Conservation (phyloP, 176 grass and related monocot genomes). For the Lolium rigidum region DNA sequence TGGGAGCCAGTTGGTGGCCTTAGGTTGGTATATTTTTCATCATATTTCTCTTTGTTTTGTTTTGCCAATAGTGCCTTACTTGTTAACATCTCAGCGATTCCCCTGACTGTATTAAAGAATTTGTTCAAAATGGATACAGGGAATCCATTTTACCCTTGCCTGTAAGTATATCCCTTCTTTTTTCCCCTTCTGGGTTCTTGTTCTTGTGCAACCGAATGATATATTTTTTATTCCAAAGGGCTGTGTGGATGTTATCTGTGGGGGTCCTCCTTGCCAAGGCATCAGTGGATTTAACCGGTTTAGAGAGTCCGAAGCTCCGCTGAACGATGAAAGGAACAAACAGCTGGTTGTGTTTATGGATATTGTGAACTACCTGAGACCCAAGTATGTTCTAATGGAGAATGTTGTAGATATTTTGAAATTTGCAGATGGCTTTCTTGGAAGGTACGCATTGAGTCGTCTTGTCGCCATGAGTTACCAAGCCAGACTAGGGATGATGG, state of each 20-base stretch:
- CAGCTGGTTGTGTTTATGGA: slow-evolving; percentile 74
- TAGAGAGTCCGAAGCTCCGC: slow-evolving; percentile 40
- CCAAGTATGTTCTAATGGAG: slow-evolving; percentile 71
- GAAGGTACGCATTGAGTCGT: slow-evolving; percentile 54
- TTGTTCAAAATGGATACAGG: too few species aligned
- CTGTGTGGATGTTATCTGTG: neutral
- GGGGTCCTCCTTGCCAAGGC: neutral
- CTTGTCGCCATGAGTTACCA: slow-evolving; percentile 68
- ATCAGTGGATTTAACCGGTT: slow-evolving; percentile 60
- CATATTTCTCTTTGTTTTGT: neutral
- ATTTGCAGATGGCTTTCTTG: slow-evolving; percentile 63
- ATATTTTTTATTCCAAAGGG: neutral
- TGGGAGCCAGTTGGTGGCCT: slow-evolving; percentile 71
- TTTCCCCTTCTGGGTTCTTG: neutral
- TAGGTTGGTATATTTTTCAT: slow-evolving; percentile 43
- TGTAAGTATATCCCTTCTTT: neutral
- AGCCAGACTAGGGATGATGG: slow-evolving; percentile 61
- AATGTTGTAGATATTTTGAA: slow-evolving; percentile 79
- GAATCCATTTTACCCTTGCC: too few species aligned
- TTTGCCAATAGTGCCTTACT: neutral
- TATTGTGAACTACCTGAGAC: slow-evolving; percentile 65
- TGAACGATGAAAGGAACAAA: slow-evolving; percentile 66
- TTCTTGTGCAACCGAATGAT: neutral
- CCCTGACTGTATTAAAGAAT: too few species aligned
- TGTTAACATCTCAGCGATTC: slow-evolving; percentile 36